Evolutionary conservation across 2,329 filamentous ascomycete genomes (phyloP).

Genomic region (Lasiodiplodia citricola): DNA sequence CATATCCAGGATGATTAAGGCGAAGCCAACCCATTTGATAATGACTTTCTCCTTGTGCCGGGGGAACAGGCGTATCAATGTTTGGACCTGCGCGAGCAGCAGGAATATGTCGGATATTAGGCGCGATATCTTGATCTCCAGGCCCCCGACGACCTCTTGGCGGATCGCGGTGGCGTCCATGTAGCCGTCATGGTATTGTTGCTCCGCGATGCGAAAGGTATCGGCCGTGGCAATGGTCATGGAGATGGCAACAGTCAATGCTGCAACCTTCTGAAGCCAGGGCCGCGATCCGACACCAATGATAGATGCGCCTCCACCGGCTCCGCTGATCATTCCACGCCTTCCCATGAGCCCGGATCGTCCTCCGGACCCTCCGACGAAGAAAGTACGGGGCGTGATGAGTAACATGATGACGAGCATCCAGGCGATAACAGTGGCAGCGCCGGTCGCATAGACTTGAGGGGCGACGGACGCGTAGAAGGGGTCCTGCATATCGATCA

Average conservation of each 20-base stretch:
- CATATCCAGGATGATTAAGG: conserved; percentile 86
- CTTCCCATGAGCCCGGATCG: conserved; percentile 77
- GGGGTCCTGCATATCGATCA: conserved; percentile 72
- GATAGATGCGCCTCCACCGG: conserved; percentile 64
- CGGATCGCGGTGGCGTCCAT: conserved; percentile 81
- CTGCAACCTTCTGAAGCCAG: conserved; percentile 80
- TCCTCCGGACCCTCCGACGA: conserved; percentile 73
- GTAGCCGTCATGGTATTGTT: conserved; percentile 78
- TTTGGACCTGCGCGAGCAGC: conserved; percentile 97
- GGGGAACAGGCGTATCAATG: conserved; percentile 91
- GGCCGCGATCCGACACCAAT: conserved; percentile 89
- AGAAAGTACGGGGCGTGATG: conserved; percentile 92
- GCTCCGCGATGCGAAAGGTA: conserved; percentile 82
- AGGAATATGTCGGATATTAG: conserved; percentile 95
- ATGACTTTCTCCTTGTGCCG: conserved; percentile 97
- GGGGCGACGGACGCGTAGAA: conserved; percentile 95
- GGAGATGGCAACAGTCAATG: conserved; percentile 73
- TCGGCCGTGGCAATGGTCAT: conserved; percentile 92
- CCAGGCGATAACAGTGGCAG: conserved; percentile 88
- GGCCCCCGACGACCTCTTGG: conserved; percentile 77
- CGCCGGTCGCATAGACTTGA: conserved; percentile 89
- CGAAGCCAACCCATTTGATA: conserved; percentile 98
- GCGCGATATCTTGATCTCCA: conserved; percentile 86
- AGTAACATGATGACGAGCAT: conserved; percentile 92
- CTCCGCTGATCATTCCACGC: conserved; percentile 83